Percentiles rank a stretch among this genome's conserved stretches.
These are phyloP conservation scores for Clonostachys sp. DNA, from an alignment of 2,329 filamentous ascomycete species.

Conservation along the genomic window DNA sequence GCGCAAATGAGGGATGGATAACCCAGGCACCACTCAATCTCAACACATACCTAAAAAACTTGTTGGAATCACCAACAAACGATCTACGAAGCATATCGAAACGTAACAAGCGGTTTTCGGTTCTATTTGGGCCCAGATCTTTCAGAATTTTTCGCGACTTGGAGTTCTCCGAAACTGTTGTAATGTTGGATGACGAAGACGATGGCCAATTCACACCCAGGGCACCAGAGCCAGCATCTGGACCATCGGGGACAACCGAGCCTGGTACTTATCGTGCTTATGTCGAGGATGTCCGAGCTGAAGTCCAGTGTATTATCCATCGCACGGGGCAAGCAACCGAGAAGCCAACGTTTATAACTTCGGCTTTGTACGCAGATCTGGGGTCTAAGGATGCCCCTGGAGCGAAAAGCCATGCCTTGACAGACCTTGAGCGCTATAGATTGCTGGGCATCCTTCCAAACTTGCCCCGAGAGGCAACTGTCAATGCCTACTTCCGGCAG, in stretches of 20 bases:
- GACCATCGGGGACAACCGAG: slow-evolving; percentile 25
- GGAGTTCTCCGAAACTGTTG: slow-evolving; percentile 36
- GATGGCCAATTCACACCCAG: slow-evolving; percentile 29
- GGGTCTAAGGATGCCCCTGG: slow-evolving; percentile 20
- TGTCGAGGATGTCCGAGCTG: slow-evolving; percentile 42
- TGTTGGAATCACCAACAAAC: slow-evolving; percentile 29
- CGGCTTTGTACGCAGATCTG: slow-evolving; percentile 22
- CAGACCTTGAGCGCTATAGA: slow-evolving; percentile 24
- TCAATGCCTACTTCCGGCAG: slow-evolving; percentile 32
- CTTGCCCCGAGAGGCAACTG: slow-evolving; percentile 24
- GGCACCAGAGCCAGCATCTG: slow-evolving; percentile 20
- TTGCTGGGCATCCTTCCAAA: slow-evolving; percentile 29
- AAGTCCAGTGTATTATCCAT: slow-evolving; percentile 38
- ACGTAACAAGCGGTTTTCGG: slow-evolving; percentile 50
- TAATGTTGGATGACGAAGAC: slow-evolving; percentile 12
- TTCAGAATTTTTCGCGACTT: slow-evolving; percentile 42
- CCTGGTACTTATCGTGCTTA: slow-evolving; percentile 38
- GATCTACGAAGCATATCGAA: slow-evolving; percentile 43
- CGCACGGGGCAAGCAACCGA: slow-evolving; percentile 23
- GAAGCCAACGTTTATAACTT: slow-evolving; percentile 18
- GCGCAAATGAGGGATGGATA: slow-evolving; percentile 32
- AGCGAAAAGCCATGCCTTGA: slow-evolving; percentile 15
- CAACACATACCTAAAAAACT: slow-evolving; percentile 46
- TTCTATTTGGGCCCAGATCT: slow-evolving; percentile 47
- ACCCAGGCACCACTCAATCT: slow-evolving; percentile 37